Base-by-base conservation (phyloP, 2,329 filamentous ascomycete genomes). In the Aspergillus sp. region DNA sequence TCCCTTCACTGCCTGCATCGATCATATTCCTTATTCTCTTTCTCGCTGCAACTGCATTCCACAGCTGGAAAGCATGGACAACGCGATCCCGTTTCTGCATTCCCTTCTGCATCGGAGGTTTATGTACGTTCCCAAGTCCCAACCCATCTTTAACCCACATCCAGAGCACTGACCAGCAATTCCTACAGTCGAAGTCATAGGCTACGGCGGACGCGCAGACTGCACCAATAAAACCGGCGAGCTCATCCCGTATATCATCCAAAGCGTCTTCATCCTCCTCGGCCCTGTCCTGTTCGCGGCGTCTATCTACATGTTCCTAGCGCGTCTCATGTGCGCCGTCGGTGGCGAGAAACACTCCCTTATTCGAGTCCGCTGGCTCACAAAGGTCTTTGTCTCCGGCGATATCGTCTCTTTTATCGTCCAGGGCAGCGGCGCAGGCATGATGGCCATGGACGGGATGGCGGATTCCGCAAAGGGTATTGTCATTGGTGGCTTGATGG, bases 211-310 rank as follows among this genome's bases (percentile, higher is more conserved):
- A 26, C 68, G 68, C 6, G 56, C 62, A 41, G 22, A 15, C n/a
- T 62, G 62, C 41, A 64, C 70, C 41, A 62, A 53, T 34, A 56
- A 65, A 34, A 68, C 61, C 9, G 57, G 58, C 5, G 30, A 56
- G 9, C 58, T 67, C 18, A 48, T 56, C 13, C 52, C 17, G 47
- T 81, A 75, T 65, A 74, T 78, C 50, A 67, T 81, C 56, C 74
- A 80, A 58, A 71, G 68, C 17, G 60, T 81, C 34, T 73, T 81
- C 62, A 71, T 81, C 47, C 73, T 82, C 4, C 71, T 83, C 22
- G 78, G 76, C 1, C 80, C 80, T 2, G 76, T 77, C 3, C 76
- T 82, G 50, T 77, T 80, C 59, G 80, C 80, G 17, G 80, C 80
- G 13, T 75, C 76, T 0, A 77, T 81, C 59, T 82, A 83, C 63